Evolutionary conservation across 2,329 filamentous ascomycete genomes (phyloP), one percentile per base, ranked within the genome.

Genomic region (Scopulariopsis brevicaulis): DNA sequence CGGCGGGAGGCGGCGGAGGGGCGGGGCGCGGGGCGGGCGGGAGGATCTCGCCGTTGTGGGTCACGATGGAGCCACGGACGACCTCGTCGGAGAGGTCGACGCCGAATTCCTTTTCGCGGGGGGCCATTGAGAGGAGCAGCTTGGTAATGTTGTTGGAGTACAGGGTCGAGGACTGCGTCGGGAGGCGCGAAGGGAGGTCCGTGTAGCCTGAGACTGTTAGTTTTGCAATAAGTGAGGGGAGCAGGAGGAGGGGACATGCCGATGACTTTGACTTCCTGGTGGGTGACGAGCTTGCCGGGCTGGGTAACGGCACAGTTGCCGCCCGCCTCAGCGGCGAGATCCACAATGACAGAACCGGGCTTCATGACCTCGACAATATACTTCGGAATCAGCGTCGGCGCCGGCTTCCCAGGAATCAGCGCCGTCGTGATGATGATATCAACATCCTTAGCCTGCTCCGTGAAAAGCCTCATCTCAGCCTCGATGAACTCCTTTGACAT

Each of bases 91-190:
- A 79, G 4, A 95, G 75, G 64, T 95, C 89, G 53, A 96, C 78
- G 8, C 89, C 89, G 62, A 90, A 96, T 43, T 86, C 80, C 62
- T 89, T 90, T 2, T 90, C 84, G 60, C 86, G 81, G 1, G 90
- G 89, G 1, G 84, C 72, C 78, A 96, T 90, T 0, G 90, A 94
- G 11, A 96, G 77, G 32, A 96, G 74, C 59, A 92, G 87, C 68
- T 96, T 96, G 63, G 86, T 91, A 65, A 96, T 92, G 67, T 96
- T 96, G 78, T 96, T 96, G 2, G 89, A 94, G 71, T 96, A 96
- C 22, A 96, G 74, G 0, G 89, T 95, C 0, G 90, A 95, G 0
- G 90, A 90, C 69, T 96, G 91, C 0, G 90, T 95, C 0, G 91
- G 90, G 1, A 96, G 78, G 53, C 90, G 82, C 35, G 90, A 95